phyloP scores from a whole-genome alignment of 208 protist genomes.

The Leishmania turanica region DNA sequence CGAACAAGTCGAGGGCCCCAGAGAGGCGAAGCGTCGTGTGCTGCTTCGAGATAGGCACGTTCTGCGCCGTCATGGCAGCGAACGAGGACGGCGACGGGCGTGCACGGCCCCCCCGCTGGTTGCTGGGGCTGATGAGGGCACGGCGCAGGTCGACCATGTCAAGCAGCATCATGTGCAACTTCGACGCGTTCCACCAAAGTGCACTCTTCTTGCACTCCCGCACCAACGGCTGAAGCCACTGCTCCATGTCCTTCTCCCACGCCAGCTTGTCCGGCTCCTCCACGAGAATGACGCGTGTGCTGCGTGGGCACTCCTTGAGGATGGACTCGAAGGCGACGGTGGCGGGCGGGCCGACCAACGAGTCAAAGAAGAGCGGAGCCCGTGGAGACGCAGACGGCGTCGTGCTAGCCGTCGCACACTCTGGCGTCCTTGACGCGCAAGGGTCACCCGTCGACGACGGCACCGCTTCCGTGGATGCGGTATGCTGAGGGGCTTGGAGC shows the following conservation, averaged over 20 bases:
- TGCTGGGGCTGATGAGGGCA: slow-evolving; percentile 24
- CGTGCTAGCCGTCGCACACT: neutral
- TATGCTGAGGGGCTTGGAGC: slow-evolving; percentile 20
- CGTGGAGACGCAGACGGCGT: neutral
- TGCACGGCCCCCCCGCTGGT: slow-evolving; percentile 3
- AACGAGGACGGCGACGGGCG: slow-evolving; percentile 16
- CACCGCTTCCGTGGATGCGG: neutral
- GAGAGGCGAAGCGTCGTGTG: slow-evolving; percentile 35
- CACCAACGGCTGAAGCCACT: slow-evolving; percentile 47
- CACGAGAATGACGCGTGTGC: slow-evolving; percentile 78
- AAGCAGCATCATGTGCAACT: slow-evolving; percentile 56
- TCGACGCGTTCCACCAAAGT: slow-evolving; percentile 17
- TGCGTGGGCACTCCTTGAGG: slow-evolving; percentile 68
- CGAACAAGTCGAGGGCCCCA: slow-evolving; percentile 68
- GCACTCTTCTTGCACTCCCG: slow-evolving; percentile 36
- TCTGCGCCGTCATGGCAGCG: slow-evolving; percentile 20
- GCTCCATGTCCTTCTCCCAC: slow-evolving; percentile 70
- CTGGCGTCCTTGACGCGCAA: neutral
- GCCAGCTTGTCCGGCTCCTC: slow-evolving; percentile 79
- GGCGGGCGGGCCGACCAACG: slow-evolving; percentile 76
- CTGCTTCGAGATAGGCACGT: slow-evolving; percentile 34
- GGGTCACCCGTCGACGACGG: neutral
- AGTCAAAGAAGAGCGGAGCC: slow-evolving; percentile 46
- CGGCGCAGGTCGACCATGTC: slow-evolving; percentile 59
- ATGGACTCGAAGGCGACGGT: slow-evolving; percentile 84